These are phyloP conservation scores for Tritrichomonas musculus DNA, from an alignment of 208 protist genomes.

Conservation along the genomic window DNA sequence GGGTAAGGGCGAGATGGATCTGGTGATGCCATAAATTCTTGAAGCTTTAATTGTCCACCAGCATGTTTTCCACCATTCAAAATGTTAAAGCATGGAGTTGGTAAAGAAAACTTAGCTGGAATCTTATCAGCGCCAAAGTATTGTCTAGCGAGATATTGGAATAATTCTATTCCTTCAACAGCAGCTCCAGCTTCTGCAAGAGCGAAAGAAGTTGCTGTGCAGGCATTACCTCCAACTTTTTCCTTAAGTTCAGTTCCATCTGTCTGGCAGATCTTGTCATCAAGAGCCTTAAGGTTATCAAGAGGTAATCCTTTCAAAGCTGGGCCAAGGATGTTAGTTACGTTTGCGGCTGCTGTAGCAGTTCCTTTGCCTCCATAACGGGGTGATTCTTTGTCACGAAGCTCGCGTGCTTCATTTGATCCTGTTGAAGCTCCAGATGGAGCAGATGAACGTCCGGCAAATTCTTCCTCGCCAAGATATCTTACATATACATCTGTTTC, in stretches of 20 bases:
- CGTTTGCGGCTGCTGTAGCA: conserved; percentile 80
- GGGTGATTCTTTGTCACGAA: conserved; percentile 83
- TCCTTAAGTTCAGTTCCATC: conserved; percentile 25
- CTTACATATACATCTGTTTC: conserved; percentile 15
- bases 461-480: background rate
- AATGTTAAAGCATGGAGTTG: conserved; percentile 30
- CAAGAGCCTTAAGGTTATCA: background rate
- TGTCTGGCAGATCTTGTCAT: background rate
- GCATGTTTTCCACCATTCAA: no score
- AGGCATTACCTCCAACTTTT: no score
- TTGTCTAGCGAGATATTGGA: background rate
- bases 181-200: background rate
- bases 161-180: background rate
- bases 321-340: conserved; percentile 83
- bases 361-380: conserved; percentile 87
- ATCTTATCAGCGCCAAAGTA: background rate
- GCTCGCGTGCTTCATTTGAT: conserved; percentile 82
- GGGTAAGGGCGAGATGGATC: conserved; percentile 77
- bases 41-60: conserved; percentile 9
- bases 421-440: no score
- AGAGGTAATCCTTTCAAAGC: conserved; percentile 59
- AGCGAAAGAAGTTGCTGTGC: conserved; percentile 35
- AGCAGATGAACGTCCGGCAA: conserved; percentile 51
- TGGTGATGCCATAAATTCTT: conserved; percentile 83
- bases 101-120: background rate